Evolutionary conservation across 2,329 filamentous ascomycete species (phyloP), one percentile per base, ranked within the genome.

Genomic region (Fusarium virguliforme): DNA sequence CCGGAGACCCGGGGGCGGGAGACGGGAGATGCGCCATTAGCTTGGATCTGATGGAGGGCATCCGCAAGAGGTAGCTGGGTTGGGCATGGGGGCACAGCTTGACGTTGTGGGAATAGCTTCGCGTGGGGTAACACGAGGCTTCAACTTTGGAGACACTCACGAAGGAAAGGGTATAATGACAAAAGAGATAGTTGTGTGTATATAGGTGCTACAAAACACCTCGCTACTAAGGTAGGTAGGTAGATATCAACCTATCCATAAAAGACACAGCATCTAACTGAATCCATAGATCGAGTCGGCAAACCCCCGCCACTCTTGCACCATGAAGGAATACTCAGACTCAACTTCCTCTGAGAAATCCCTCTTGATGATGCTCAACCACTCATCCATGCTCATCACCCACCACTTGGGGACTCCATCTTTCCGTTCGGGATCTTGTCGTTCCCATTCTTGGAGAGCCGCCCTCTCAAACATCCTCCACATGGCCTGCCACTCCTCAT

Each of bases 351-450:
- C 18, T 2, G 18, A 18, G 18, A 18, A 30, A 13, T 24, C 28
- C 55, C 26, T 46, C 56, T 43, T 2, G n/a, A 41, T n/a, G 9
- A 53, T 40, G 6, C 7, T 8, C 12, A 43, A 18, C 65, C 61
- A 69, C 13, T 57, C 61, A 12, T 54, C 24, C 6, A 69, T 4
- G 13, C 28, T n/a, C 10, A 53, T 28, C 6, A 9, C n/a, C 9
- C 58, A 10, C 63, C 65, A 67, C 12, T 12, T 6, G 10, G 56
- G 51, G 18, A 18, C 18, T 18, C 18, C 18, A 18, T 18, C 22
- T 13, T 41, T 10, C 18, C 40, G 12, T 43, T 18, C 10, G 10
- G 4, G 6, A 24, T 24, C 10, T 43, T 24, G 18, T 18, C 18
- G 18, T 18, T 18, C 18, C 18, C 18, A 18, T 18, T 18, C 18